phyloP scores from a whole-genome alignment of 768 basidiomycete species.

The Macrocybe gigantea region DNA sequence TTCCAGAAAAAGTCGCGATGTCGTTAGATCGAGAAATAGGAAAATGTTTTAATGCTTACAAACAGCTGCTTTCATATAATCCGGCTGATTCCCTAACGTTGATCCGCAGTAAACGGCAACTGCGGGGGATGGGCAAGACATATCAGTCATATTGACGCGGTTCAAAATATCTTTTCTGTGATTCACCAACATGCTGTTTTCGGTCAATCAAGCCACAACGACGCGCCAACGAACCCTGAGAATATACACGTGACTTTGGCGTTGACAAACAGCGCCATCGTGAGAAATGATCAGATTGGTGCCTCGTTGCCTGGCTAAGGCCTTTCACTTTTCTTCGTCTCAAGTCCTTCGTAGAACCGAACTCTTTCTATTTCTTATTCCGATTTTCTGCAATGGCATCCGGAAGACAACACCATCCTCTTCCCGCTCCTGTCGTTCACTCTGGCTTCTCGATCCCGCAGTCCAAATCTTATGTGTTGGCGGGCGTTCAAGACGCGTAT shows the following conservation, averaged over 20 bases:
- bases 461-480: conserved; percentile 81
- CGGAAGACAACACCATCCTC: conserved; percentile 51
- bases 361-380: not conserved
- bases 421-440: conserved; percentile 72
- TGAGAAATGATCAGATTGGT: conserved; percentile 16
- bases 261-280: conserved; percentile 17
- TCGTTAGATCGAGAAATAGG: conserved; percentile 1
- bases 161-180: not conserved
- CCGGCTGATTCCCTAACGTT: conserved; percentile 53
- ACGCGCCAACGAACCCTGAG: not conserved
- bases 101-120: conserved; percentile 88
- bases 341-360: conserved; percentile 4
- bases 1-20: conserved; percentile 16
- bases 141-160: not conserved
- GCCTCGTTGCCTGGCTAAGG: conserved; percentile 12
- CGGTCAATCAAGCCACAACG: not conserved
- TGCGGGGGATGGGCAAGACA: conserved; percentile 3
- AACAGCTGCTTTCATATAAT: conserved; percentile 60
- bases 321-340: conserved; percentile 3
- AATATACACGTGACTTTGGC: not conserved
- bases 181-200: not conserved
- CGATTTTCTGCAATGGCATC: conserved; percentile 36
- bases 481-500: conserved; percentile 93
- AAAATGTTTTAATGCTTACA: conserved; percentile 41
- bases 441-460: conserved; percentile 66